Evolutionary conservation across 345 rosid genomes (phyloP).

Genomic region (Anacardium occidentale): DNA sequence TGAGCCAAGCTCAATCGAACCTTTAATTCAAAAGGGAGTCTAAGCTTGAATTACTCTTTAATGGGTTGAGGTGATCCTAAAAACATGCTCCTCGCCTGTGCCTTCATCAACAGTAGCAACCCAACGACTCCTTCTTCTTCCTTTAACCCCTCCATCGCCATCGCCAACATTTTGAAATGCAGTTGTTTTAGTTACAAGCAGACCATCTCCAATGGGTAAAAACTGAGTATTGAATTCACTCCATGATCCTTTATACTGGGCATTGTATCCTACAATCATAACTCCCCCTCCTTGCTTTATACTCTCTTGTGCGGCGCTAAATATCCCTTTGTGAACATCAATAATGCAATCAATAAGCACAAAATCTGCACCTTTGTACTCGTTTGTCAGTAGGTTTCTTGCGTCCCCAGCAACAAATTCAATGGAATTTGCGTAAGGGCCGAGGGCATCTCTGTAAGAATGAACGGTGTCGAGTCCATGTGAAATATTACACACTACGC

Average conservation of each 20-base stretch:
- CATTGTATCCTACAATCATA: conserved; percentile 46
- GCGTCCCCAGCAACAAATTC: conserved; percentile 39
- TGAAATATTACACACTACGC: conserved; percentile 31
- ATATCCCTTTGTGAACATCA: conserved; percentile 17
- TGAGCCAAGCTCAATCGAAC: no score
- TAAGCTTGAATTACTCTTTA: conserved; percentile 18
- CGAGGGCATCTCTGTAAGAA: conserved; percentile 22
- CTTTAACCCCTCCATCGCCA: background rate
- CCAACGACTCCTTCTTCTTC: conserved; percentile 44
- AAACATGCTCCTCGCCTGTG: conserved; percentile 60
- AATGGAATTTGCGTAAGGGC: conserved; percentile 24
- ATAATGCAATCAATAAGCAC: conserved; percentile 44
- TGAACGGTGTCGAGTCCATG: background rate
- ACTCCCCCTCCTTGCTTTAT: conserved; percentile 23
- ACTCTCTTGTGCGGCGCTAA: conserved; percentile 27
- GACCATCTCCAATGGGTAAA: conserved; percentile 54
- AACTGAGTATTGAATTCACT: conserved; percentile 32
- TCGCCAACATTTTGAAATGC: background rate
- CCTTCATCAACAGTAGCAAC: conserved; percentile 39
- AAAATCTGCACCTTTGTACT: conserved; percentile 40
- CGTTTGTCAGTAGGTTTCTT: conserved; percentile 22
- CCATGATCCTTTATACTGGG: conserved; percentile 30
- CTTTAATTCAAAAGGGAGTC: background rate
- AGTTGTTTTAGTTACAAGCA: conserved; percentile 32
- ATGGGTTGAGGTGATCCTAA: conserved; percentile 32